Percentiles rank a stretch among this genome's conserved stretches.
Evolutionary conservation across 805 yeast genomes (phyloP).

Genomic region (Ogataea pilisensis): DNA sequence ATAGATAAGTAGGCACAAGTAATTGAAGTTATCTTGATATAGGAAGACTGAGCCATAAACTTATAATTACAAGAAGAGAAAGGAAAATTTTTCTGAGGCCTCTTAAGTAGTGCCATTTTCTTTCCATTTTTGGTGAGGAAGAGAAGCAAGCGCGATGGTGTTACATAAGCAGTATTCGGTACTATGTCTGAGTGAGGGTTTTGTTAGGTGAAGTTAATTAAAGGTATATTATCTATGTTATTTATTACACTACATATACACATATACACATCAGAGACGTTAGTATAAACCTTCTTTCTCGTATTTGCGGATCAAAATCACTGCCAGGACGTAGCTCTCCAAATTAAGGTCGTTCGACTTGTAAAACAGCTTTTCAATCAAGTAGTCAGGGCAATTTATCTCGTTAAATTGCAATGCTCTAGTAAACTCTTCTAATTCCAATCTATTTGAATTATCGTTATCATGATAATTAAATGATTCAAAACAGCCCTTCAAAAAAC

Average conservation of each 20-base stretch:
- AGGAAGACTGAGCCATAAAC: too few species aligned
- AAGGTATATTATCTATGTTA: not conserved
- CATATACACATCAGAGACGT: not conserved
- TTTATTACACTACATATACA: not conserved
- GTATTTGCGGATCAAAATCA: constrained; percentile 23
- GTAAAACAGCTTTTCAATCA: constrained; percentile 19
- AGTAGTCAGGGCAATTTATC: constrained; percentile 20
- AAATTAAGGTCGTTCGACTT: constrained; percentile 19
- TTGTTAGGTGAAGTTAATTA: too few species aligned
- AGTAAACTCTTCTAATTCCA: constrained; percentile 27
- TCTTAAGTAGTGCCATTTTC: not conserved
- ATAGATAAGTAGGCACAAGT: too few species aligned
- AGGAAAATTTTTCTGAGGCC: not conserved
- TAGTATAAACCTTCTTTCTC: constrained; percentile 7
- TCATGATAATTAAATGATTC: constrained; percentile 29
- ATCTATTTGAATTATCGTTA: constrained; percentile 21
- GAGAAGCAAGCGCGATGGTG: too few species aligned
- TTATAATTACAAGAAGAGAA: too few species aligned
- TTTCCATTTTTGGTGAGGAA: not conserved
- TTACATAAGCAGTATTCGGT: too few species aligned
- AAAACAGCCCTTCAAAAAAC: constrained; percentile 30
- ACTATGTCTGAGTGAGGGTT: too few species aligned
- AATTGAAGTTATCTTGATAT: too few species aligned
- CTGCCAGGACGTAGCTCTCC: constrained; percentile 27
- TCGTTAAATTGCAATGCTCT: constrained; percentile 23